Conservation (phyloP, 164 flowering plant species). For the Houttuynia cordata region DNA sequence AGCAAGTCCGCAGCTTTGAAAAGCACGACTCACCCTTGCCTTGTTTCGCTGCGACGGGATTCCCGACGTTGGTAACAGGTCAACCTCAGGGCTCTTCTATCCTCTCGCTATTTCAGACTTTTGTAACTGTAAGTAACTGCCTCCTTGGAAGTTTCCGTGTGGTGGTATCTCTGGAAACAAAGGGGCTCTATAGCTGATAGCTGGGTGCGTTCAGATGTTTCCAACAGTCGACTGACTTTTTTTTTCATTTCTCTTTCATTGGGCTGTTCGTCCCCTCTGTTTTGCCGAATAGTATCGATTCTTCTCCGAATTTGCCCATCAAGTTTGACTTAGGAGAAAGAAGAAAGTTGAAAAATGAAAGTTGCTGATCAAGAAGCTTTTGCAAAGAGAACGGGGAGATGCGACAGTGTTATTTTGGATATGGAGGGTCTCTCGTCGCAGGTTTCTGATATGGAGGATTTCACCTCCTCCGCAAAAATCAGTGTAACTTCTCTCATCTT, state of each 20-base stretch:
- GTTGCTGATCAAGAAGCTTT: constrained; percentile 1
- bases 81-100: too few relatives aligned
- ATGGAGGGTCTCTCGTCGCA: constrained; percentile 1
- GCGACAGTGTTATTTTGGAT: constrained; percentile 2
- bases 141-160: too few relatives aligned
- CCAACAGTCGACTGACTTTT: neutral
- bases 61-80: too few relatives aligned
- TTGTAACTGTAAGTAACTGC: too few relatives aligned
- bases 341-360: neutral
- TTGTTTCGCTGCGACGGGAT: too few relatives aligned
- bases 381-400: neutral
- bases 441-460: constrained; percentile 1
- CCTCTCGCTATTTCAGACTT: too few relatives aligned
- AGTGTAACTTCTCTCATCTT: neutral
- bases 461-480: neutral
- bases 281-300: neutral
- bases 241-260: neutral
- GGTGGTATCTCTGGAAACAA: too few relatives aligned
- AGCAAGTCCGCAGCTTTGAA: neutral
- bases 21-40: too few relatives aligned
- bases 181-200: neutral
- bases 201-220: neutral
- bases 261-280: neutral
- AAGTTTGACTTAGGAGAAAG: neutral
- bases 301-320: neutral